Percentiles rank a stretch among this genome's conserved stretches.
Conservation (phyloP, 192 early-diverging fungal genomes). For the Coemansia pectinata region DNA sequence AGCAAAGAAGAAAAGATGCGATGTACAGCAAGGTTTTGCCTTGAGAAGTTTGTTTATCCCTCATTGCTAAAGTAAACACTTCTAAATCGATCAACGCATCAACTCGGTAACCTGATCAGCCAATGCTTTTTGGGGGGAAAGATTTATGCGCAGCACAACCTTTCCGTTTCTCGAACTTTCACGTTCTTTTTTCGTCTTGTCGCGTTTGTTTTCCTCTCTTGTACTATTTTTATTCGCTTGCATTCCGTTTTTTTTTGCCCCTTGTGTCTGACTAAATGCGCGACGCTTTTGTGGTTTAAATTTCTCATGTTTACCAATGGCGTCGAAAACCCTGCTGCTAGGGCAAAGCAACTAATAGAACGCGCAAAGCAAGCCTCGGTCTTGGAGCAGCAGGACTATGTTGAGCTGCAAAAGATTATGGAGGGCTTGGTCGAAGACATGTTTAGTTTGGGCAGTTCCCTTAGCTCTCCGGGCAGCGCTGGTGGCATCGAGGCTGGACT, state of each 20-base stretch:
- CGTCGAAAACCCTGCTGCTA: background rate
- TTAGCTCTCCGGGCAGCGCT: background rate
- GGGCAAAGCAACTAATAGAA: conserved; percentile 11
- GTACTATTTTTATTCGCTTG: background rate
- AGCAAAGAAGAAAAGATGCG: conserved; percentile 1
- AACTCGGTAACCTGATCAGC: background rate
- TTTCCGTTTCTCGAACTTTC: background rate
- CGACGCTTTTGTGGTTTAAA: conserved; percentile 3
- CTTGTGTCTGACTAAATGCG: conserved; percentile 9
- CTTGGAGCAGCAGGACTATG: background rate
- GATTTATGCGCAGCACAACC: background rate
- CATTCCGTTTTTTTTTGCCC: background rate
- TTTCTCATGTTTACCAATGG: conserved; percentile 6
- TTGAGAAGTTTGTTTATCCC: conserved; percentile 8
- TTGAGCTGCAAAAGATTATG: conserved; percentile 15
- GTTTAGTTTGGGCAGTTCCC: conserved; percentile 6
- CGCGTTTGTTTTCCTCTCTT: background rate
- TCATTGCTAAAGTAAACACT: conserved; percentile 8
- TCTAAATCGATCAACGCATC: background rate
- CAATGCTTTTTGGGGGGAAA: background rate
- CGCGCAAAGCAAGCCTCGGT: background rate
- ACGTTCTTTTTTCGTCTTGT: background rate
- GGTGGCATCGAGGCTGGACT: conserved; percentile 11
- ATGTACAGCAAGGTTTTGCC: background rate
- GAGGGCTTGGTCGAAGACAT: conserved; percentile 10